Conservation (phyloP, 805 yeast species). For the Sugiyamaella chiloensis region DNA sequence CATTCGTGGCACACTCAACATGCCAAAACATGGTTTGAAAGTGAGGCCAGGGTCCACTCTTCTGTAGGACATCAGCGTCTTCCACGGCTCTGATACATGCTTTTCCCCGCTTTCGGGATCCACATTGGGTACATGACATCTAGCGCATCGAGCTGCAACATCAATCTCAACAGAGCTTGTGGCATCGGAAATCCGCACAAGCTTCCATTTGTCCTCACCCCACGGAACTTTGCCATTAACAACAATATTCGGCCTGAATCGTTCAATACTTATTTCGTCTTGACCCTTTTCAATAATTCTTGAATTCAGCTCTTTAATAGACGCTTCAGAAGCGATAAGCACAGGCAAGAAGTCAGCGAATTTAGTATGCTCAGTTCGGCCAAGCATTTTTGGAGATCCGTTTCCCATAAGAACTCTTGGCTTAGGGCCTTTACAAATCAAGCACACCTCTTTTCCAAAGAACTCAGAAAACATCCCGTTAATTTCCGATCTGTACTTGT, state of each 20-base stretch:
- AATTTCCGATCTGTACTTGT: background rate
- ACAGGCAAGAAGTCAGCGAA: conserved; percentile 1
- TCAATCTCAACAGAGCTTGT: background rate
- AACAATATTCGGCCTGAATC: conserved; percentile 1
- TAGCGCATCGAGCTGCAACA: conserved; percentile 3
- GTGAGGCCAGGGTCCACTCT: conserved; percentile 1
- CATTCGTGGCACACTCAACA: background rate
- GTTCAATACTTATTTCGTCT: background rate
- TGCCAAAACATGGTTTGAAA: conserved; percentile 2
- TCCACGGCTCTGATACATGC: conserved; percentile 2
- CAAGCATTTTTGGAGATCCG: conserved; percentile 1
- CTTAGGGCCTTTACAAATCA: background rate
- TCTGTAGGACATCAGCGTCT: conserved; percentile 1
- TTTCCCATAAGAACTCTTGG: background rate
- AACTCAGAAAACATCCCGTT: conserved; percentile 1
- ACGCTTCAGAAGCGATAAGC: background rate
- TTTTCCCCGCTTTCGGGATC: background rate
- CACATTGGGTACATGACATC: conserved; percentile 1
- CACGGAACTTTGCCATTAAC: background rate
- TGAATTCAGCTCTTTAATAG: background rate
- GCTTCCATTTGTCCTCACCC: conserved; percentile 1
- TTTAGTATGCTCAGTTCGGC: conserved; percentile 2
- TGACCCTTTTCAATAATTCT: background rate
- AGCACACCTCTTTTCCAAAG: background rate
- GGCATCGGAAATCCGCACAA: background rate